Percentiles rank a stretch among this genome's conserved stretches.
Conservation (phyloP, 2,329 filamentous ascomycete species). For the Chaetomiaceae sp. region DNA sequence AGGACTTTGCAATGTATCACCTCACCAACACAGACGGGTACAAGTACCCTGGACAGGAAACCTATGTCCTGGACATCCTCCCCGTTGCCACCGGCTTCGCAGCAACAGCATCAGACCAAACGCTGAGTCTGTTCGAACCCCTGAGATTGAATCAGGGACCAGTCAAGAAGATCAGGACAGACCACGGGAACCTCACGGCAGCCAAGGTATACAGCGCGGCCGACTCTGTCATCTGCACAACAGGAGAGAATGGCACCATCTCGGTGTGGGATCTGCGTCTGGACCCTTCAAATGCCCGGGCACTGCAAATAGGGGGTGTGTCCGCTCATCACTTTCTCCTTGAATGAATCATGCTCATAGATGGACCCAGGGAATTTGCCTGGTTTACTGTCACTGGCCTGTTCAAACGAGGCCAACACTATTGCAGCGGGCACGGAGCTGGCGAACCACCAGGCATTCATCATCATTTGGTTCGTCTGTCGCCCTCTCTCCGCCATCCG, state of each 20-base stretch:
- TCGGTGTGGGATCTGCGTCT: constrained; percentile 61
- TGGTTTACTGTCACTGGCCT: constrained; percentile 60
- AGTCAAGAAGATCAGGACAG: constrained; percentile 43
- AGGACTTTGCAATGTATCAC: constrained; percentile 37
- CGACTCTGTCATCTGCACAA: constrained; percentile 58
- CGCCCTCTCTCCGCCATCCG: not conserved
- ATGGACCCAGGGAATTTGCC: constrained; percentile 9
- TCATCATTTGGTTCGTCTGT: constrained; percentile 53
- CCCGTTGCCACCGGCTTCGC: constrained; percentile 50
- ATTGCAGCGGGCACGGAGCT: constrained; percentile 72
- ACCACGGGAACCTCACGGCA: constrained; percentile 61
- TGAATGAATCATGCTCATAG: not conserved
- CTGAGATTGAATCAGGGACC: constrained; percentile 49
- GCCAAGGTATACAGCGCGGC: constrained; percentile 52
- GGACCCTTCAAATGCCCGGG: constrained; percentile 36
- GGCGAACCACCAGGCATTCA: constrained; percentile 57
- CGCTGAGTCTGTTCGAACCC: constrained; percentile 62
- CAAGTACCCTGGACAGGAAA: constrained; percentile 38
- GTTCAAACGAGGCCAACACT: constrained; percentile 51
- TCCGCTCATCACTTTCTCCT: constrained; percentile 27
- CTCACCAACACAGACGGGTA: constrained; percentile 39
- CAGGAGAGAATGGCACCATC: constrained; percentile 67
- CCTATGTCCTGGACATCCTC: constrained; percentile 57
- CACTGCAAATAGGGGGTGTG: constrained; percentile 42
- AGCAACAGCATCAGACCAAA: constrained; percentile 66